Evolutionary conservation across 768 basidiomycete genomes (phyloP).

Genomic region (Suillus weaverae): DNA sequence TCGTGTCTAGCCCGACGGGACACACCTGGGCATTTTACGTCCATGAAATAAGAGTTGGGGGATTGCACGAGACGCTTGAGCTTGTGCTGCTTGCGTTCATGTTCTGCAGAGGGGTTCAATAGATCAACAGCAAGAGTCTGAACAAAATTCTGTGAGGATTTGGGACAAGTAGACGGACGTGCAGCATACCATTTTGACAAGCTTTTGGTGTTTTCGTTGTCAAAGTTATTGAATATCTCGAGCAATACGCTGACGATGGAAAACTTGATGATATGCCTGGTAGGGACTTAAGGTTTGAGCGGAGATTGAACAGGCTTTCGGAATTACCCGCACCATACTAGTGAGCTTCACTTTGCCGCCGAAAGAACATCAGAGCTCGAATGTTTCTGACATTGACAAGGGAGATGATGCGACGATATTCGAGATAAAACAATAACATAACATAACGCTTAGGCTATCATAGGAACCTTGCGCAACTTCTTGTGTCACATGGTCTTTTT

Average conservation of each 20-base stretch:
- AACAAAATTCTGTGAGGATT: neutral
- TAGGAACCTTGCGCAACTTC: neutral
- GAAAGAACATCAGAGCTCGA: neutral
- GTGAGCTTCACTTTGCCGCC: too few relatives aligned
- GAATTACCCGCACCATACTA: neutral
- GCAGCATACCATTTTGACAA: conserved; percentile 1
- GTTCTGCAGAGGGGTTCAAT: conserved; percentile 89
- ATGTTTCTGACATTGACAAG: neutral
- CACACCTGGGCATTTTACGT: conserved; percentile 97
- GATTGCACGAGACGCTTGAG: conserved; percentile 98
- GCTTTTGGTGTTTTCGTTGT: neutral
- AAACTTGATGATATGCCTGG: conserved; percentile 4
- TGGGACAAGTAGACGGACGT: neutral
- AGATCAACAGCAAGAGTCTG: conserved; percentile 97
- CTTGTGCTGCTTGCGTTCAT: conserved; percentile 92
- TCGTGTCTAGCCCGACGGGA: conserved; percentile 8
- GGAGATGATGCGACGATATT: neutral
- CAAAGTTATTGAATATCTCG: neutral
- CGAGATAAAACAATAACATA: neutral
- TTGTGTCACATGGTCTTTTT: conserved; percentile 22
- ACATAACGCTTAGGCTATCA: neutral
- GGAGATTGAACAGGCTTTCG: neutral
- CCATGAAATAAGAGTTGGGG: conserved; percentile 99
- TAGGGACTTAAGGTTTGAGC: conserved; percentile 3
- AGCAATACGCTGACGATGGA: neutral